Conservation (phyloP, 139 green algal genomes). For the Asterochloris erici region DNA sequence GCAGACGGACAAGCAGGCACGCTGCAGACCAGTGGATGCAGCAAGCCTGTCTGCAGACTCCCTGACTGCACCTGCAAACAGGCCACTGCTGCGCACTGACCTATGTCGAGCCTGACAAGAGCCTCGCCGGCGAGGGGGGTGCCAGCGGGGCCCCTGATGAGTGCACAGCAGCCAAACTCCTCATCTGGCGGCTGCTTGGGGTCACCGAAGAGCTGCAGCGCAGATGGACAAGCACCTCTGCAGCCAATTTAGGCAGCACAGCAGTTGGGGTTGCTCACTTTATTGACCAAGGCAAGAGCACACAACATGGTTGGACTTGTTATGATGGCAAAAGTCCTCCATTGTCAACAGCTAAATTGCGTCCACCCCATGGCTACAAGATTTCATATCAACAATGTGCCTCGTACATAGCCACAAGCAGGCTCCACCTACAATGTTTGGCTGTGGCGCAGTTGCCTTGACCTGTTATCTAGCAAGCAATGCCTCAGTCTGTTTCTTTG, state of each 20-base stretch:
- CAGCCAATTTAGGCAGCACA: neutral
- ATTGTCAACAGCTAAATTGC: neutral
- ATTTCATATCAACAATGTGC: too few species aligned
- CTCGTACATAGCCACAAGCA: too few species aligned
- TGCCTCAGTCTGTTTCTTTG: too few species aligned
- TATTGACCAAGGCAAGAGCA: neutral
- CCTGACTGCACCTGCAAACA: too few species aligned
- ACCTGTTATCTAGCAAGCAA: too few species aligned
- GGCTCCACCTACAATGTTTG: too few species aligned
- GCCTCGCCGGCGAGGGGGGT: slow-evolving; percentile 22
- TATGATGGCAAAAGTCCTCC: neutral
- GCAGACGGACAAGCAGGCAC: too few species aligned
- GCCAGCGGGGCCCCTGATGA: slow-evolving; percentile 36
- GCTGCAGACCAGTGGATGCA: too few species aligned
- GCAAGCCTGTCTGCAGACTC: too few species aligned
- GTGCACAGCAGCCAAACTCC: slow-evolving; percentile 55
- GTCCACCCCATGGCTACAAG: too few species aligned
- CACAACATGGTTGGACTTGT: too few species aligned
- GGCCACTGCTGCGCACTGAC: neutral
- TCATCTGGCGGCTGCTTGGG: slow-evolving; percentile 39
- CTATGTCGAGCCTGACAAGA: slow-evolving; percentile 54
- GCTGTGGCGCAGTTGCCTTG: too few species aligned
- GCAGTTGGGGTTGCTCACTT: neutral
- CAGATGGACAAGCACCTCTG: neutral
- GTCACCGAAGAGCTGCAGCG: slow-evolving; percentile 26